Evolutionary conservation across 2,329 filamentous ascomycete species (phyloP), one percentile per base, ranked within the genome.

Genomic region (Colletotrichum sp.): DNA sequence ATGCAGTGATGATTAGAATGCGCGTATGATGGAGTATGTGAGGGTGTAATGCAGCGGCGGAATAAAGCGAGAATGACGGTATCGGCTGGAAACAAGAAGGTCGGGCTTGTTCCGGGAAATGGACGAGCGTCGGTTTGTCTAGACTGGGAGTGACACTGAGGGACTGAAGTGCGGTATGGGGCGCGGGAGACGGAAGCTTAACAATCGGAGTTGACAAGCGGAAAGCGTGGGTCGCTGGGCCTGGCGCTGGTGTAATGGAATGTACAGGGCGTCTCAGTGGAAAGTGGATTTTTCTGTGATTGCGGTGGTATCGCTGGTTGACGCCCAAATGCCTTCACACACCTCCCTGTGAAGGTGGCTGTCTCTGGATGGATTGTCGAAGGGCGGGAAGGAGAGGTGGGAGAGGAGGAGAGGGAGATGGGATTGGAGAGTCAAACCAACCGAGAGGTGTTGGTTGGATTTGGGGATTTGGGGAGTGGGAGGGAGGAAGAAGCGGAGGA

Each of bases 181-280:
- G 73, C 73, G 63, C 73, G 69, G 73, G 73, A 75, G 58, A 64
- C 73, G 69, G 69, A 75, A 75, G 73, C 69, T 75, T 75, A 73
- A 73, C 73, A 75, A 75, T 75, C 73, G 73, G 73, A 72, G 73
- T 48, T 64, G 69, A 64, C 62, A 68, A 63, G 73, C 69, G 73
- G 70, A 73, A 75, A 73, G 70, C 73, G 73, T 75, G 73, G 73
- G 73, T 75, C 69, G 64, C 71, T 67, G 43, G 73, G 63, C 58
- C 73, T 69, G 59, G 70, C 38, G 59, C 63, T 62, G 69, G 56
- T 69, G 67, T 30, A 61, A 34, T 48, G 70, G 73, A 68, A 75
- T 75, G 73, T 52, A 58, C 70, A 75, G 73, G 73, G 73, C 73
- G 69, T 72, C 66, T 63, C 69, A 75, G 67, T 72, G 32, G 73